Evolutionary conservation across 129 eudicot species (phyloP).

Genomic region (sunflower (Helianthus annuus)): DNA sequence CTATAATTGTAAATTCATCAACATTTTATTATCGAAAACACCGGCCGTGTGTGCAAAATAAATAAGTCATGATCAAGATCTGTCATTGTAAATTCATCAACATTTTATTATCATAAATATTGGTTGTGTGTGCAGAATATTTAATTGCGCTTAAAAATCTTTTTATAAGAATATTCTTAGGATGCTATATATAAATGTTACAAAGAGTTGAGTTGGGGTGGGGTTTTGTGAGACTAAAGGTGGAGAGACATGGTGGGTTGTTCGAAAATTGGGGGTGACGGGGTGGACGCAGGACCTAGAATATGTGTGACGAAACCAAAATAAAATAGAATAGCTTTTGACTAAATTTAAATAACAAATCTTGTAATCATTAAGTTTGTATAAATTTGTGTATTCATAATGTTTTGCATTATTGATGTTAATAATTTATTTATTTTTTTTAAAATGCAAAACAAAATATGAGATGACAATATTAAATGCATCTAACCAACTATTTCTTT

Average conservation of each 20-base stretch:
- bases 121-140: too few species aligned
- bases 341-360: neutral
- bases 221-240: neutral
- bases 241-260: constrained; percentile 11
- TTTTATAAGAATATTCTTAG: too few species aligned
- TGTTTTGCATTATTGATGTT: constrained; percentile 11
- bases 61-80: too few species aligned
- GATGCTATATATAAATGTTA: too few species aligned
- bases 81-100: too few species aligned
- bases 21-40: too few species aligned
- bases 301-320: constrained; percentile 10
- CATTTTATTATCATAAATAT: too few species aligned
- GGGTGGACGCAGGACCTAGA: neutral
- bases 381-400: neutral
- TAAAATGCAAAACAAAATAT: neutral
- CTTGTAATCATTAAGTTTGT: constrained; percentile 9
- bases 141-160: too few species aligned
- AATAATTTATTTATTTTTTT: neutral
- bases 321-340: constrained; percentile 8
- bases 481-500: neutral
- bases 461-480: neutral
- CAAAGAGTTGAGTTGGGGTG: neutral
- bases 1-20: too few species aligned
- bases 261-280: neutral
- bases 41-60: too few species aligned